Conservation (phyloP, 257 asterid species). For the Ilex aquifolium region DNA sequence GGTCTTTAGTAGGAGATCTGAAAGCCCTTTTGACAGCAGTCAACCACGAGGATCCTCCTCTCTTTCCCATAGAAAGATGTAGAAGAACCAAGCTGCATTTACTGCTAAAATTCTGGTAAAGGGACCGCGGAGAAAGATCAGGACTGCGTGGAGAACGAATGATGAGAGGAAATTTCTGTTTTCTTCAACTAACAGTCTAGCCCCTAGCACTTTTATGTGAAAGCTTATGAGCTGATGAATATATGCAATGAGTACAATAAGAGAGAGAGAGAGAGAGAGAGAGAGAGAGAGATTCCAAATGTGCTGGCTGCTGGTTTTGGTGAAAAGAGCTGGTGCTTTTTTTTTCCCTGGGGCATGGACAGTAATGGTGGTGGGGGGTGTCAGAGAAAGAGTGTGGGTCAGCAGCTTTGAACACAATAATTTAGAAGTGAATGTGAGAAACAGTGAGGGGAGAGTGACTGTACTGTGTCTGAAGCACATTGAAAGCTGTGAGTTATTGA, state of each 20-base stretch:
- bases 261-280: background rate
- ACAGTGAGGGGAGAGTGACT: no score
- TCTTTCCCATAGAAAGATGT: constrained; percentile 23
- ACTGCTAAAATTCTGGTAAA: constrained; percentile 2
- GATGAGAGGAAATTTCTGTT: background rate
- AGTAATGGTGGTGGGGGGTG: constrained; percentile 9
- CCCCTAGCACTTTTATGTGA: background rate
- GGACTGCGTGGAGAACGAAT: background rate
- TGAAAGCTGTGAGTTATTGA: constrained; percentile 11
- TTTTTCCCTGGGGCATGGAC: background rate
- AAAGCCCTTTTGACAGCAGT: constrained; percentile 45
- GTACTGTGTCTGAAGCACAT: background rate
- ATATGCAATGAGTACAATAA: no score
- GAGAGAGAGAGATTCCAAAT: no score
- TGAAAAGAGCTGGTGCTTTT: no score
- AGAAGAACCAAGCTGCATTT: background rate
- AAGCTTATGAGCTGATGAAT: background rate
- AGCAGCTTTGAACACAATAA: constrained; percentile 10
- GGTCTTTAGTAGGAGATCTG: constrained; percentile 39
- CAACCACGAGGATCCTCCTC: constrained; percentile 35
- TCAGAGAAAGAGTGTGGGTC: constrained; percentile 14
- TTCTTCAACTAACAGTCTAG: background rate
- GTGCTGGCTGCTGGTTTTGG: background rate
- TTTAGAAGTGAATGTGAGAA: constrained; percentile 1
- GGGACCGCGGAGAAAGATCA: background rate